Base-by-base conservation (phyloP, 1,284 basidiomycete species). In the Tremellales sp. region DNA sequence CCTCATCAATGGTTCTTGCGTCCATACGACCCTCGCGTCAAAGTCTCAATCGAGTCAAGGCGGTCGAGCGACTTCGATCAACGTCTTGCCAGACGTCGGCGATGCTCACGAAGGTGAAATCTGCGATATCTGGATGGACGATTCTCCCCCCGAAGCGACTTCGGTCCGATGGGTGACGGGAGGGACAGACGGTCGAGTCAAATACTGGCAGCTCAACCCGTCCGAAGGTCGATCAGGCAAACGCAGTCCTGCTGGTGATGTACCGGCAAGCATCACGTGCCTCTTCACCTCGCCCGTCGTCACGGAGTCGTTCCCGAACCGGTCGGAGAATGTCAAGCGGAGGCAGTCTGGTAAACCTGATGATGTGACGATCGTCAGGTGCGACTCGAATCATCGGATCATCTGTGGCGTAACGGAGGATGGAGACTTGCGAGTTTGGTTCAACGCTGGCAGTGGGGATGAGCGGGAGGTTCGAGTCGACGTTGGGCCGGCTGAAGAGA, bases 131-230 rank as follows among this genome's bases (percentile, higher is more conserved):
- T 65, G 57, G 54, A 57, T 61, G 53, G 59, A 60, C 0, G 57
- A 57, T 19, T n/a, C n/a, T n/a, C n/a, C n/a, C n/a, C 26, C 36
- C 0, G 21, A 39, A 0, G 10, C 22, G n/a, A 19, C 36, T 5
- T 56, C 49, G 4, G n/a, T 57, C 7, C 51, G 62, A 36, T 73
- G 68, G 61, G 64, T 69, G 3, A 63, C 68, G 3, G 70, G 58
- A 8, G 70, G 72, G 2, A 56, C 57, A 23, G 72, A 74, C 47
- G 72, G 72, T 4, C 48, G 53, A n/a, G 59, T 70, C 40, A 74
- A 74, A 53, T 54, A 67, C 45, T 74, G 72, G 72, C 49, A 60
- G 27, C 53, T 68, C 6, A 50, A 62, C 31, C 61, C 64, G 0
- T 57, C 58, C 8, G 50, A 44, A 13, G 39, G 46, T 1, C 45